Percentiles rank a stretch among this genome's conserved stretches.
Evolutionary conservation across 2,329 filamentous ascomycete genomes (phyloP).

Genomic region (Neofusicoccum cordaticola): DNA sequence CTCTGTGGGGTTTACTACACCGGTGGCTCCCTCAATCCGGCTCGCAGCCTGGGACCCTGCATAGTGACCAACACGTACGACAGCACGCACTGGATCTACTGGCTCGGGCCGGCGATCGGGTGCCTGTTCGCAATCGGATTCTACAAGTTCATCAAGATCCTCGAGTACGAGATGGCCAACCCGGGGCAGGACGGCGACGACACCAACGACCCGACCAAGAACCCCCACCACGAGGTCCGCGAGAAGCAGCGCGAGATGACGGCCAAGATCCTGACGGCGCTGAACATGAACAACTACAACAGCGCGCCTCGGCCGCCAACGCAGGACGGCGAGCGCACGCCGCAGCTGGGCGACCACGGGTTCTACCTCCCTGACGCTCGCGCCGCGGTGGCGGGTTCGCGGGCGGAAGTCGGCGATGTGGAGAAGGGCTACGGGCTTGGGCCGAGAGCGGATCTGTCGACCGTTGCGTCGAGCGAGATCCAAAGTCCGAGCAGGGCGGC

Average conservation of each 20-base stretch:
- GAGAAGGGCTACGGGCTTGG: constrained; percentile 8
- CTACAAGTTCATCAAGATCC: constrained; percentile 40
- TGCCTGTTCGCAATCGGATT: constrained; percentile 37
- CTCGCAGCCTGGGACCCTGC: constrained; percentile 45
- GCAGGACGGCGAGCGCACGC: constrained; percentile 4
- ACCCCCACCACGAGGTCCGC: constrained; percentile 16
- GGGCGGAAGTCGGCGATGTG: not conserved
- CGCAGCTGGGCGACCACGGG: not conserved
- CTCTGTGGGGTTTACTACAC: constrained; percentile 39
- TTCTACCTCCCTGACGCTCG: not conserved
- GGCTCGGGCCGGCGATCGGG: constrained; percentile 44
- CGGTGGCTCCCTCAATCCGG: constrained; percentile 47
- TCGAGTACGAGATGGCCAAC: constrained; percentile 44
- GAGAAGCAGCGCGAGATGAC: constrained; percentile 17
- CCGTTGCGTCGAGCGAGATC: constrained; percentile 1
- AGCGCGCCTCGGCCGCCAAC: not conserved
- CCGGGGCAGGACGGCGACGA: constrained; percentile 40
- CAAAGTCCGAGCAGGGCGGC: not conserved
- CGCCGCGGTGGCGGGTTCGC: not conserved
- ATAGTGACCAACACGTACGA: constrained; percentile 41
- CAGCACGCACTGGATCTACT: constrained; percentile 48
- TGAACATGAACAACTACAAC: not conserved
- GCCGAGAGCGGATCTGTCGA: constrained; percentile 9
- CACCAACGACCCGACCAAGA: constrained; percentile 17
- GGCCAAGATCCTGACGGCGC: constrained; percentile 10